phyloP scores from a whole-genome alignment of 768 basidiomycete genomes.

The Pleurotus citrinopileatus region DNA sequence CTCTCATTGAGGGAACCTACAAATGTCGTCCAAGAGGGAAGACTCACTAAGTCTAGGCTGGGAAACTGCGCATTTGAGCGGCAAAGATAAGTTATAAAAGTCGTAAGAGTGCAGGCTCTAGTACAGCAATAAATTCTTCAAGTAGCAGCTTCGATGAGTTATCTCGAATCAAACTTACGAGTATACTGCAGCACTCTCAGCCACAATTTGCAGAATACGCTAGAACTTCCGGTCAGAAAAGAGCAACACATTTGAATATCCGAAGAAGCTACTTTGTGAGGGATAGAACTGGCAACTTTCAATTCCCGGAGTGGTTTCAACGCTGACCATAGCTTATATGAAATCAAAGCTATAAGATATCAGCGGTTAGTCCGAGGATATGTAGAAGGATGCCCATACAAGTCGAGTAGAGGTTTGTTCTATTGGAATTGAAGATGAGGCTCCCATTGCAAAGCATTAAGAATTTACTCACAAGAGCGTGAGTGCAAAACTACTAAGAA shows the following conservation, averaged over 20 bases:
- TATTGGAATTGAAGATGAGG: background rate
- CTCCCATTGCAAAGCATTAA: background rate
- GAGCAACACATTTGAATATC: too few relatives aligned
- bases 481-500: conserved; percentile 14
- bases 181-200: background rate
- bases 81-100: background rate
- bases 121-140: background rate
- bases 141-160: too few relatives aligned
- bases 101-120: background rate
- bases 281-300: background rate
- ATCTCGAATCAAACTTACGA: background rate
- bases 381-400: background rate
- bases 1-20: conserved; percentile 1
- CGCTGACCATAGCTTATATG: background rate
- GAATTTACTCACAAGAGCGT: conserved; percentile 11
- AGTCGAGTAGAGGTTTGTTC: background rate
- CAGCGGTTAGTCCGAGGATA: background rate
- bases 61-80: background rate
- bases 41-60: background rate
- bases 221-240: background rate
- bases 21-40: conserved; percentile 10
- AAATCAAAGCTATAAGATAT: background rate
- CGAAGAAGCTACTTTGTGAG: background rate
- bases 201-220: background rate
- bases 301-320: background rate